A percentile compares a stretch with the other conserved stretches of the same genome.
Evolutionary conservation across 257 asterid genomes (phyloP).

Genomic region (Ajuga chamaepitys): DNA sequence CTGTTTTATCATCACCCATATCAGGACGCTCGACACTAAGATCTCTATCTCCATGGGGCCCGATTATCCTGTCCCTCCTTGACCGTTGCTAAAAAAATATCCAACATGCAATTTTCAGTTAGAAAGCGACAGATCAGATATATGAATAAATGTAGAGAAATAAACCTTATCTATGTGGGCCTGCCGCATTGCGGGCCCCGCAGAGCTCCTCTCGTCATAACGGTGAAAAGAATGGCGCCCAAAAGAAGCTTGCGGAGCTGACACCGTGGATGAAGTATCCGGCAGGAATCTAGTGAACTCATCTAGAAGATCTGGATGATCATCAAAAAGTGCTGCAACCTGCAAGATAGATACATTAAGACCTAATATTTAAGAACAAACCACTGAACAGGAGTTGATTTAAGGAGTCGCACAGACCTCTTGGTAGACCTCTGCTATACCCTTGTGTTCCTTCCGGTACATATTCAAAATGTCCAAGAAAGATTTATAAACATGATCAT

Average conservation of each 20-base stretch:
- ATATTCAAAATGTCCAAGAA: slow-evolving; percentile 63
- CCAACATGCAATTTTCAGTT: slow-evolving; percentile 17
- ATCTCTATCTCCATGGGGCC: slow-evolving; percentile 61
- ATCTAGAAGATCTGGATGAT: slow-evolving; percentile 66
- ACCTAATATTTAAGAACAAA: not conserved
- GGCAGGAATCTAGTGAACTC: slow-evolving; percentile 74
- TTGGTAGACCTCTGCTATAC: slow-evolving; percentile 54
- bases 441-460: slow-evolving; percentile 68
- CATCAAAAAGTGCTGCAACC: slow-evolving; percentile 56
- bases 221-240: slow-evolving; percentile 56
- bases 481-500: slow-evolving; percentile 59
- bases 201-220: slow-evolving; percentile 82
- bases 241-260: slow-evolving; percentile 59
- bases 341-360: slow-evolving; percentile 15
- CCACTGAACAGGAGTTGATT: not conserved
- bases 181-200: slow-evolving; percentile 46
- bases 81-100: slow-evolving; percentile 43
- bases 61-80: slow-evolving; percentile 48
- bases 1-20: slow-evolving; percentile 68
- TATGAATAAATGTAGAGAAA: slow-evolving; percentile 3
- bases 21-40: slow-evolving; percentile 78
- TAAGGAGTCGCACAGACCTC: slow-evolving; percentile 33
- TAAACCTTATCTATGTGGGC: slow-evolving; percentile 67
- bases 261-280: slow-evolving; percentile 52
- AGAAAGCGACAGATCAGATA: slow-evolving; percentile 4